These are phyloP conservation scores for Arctium lappa DNA, from an alignment of 129 eudicot species.

Conservation along the genomic window DNA sequence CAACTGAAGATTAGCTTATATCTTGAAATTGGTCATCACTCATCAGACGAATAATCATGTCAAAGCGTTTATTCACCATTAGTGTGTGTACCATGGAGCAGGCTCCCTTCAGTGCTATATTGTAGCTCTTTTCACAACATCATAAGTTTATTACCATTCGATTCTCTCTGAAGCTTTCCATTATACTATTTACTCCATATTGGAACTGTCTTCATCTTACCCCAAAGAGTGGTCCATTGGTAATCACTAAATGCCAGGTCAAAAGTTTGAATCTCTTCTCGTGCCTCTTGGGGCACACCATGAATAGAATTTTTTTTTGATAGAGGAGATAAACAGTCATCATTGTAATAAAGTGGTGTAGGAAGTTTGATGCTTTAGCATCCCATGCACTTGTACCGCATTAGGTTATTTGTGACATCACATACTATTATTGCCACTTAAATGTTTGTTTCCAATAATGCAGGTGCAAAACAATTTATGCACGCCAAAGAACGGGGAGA, in stretches of 20 bases:
- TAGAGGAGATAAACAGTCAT: neutral
- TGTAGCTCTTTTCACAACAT: too few species aligned
- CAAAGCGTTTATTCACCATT: too few species aligned
- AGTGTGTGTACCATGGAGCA: too few species aligned
- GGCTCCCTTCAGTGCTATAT: too few species aligned
- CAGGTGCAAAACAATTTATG: slow-evolving; percentile 98
- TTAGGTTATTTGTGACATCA: neutral
- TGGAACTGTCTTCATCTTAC: neutral
- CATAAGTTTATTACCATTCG: too few species aligned
- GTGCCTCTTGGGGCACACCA: neutral
- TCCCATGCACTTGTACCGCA: neutral
- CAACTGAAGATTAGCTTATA: too few species aligned
- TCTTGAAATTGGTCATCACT: too few species aligned
- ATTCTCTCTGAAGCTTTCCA: neutral
- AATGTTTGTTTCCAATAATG: slow-evolving; percentile 21
- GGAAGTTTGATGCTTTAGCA: neutral
- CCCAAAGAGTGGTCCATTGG: neutral
- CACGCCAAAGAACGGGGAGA: slow-evolving; percentile 97
- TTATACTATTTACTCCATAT: neutral
- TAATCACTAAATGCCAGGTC: neutral
- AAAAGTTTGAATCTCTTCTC: neutral
- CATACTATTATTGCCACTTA: neutral
- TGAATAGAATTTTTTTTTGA: too few species aligned
- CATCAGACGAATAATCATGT: too few species aligned
- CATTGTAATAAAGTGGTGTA: neutral